Conservation (phyloP, 371 early-diverging fungal species). For the Chytridium lagenaria region DNA sequence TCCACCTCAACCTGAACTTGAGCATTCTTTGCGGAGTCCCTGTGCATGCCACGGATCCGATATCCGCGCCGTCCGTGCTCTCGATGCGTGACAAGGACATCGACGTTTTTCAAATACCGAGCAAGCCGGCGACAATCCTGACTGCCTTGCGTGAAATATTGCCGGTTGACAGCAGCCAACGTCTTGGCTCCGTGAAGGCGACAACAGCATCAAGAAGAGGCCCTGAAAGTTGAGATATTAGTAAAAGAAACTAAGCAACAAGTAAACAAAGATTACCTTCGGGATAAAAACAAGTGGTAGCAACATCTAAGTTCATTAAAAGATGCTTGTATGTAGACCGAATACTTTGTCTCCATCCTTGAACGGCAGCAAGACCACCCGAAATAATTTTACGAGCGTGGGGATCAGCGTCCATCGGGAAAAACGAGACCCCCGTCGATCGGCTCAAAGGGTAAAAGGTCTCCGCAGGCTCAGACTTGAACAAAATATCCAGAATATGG, state of each 20-base stretch:
- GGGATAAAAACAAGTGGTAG: slow-evolving; percentile 46
- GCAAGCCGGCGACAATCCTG: slow-evolving; percentile 25
- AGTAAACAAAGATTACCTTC: too few relatives aligned
- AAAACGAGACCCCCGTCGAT: slow-evolving; percentile 38
- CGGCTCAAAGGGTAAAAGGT: slow-evolving; percentile 29
- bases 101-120: slow-evolving; percentile 29
- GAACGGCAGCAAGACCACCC: slow-evolving; percentile 34
- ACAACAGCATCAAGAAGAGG: too few relatives aligned
- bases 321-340: slow-evolving; percentile 38
- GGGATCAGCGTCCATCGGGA: slow-evolving; percentile 8
- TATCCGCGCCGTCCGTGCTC: slow-evolving; percentile 30
- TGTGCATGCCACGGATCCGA: slow-evolving; percentile 29
- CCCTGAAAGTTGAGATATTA: too few relatives aligned
- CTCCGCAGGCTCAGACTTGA: slow-evolving; percentile 30
- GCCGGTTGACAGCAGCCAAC: slow-evolving; percentile 18
- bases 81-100: slow-evolving; percentile 33
- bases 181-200: background rate
- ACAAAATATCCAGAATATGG: slow-evolving; percentile 42
- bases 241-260: too few relatives aligned
- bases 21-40: slow-evolving; percentile 15
- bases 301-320: slow-evolving; percentile 49
- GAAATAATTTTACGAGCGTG: slow-evolving; percentile 28
- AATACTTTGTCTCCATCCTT: slow-evolving; percentile 51
- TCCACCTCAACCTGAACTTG: slow-evolving; percentile 6
- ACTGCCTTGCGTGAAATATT: background rate